phyloP scores from a whole-genome alignment of 169 alveolate species.

The Plasmodium blacklocki region DNA sequence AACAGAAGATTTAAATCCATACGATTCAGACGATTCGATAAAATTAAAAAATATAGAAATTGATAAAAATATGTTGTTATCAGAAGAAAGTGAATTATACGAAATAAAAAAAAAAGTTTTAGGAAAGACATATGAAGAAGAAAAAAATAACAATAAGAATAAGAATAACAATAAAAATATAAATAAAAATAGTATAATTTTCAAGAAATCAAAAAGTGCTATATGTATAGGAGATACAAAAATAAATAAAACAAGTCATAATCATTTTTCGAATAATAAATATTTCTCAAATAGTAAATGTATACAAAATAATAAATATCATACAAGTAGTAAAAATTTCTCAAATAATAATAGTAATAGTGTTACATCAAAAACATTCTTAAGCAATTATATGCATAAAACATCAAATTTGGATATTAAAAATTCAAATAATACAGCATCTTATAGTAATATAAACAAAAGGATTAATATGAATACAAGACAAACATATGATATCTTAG shows the following conservation, averaged over 20 bases:
- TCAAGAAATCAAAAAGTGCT: neutral
- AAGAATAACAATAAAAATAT: neutral
- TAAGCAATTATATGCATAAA: neutral
- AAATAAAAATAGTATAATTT: neutral
- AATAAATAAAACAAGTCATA: neutral
- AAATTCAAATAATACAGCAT: slow-evolving; percentile 1
- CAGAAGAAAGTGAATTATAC: slow-evolving; percentile 4
- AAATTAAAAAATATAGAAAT: slow-evolving; percentile 3
- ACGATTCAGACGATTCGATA: neutral
- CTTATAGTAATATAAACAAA: slow-evolving; percentile 10
- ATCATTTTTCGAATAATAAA: neutral
- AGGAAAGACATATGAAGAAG: neutral
- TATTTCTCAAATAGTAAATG: neutral
- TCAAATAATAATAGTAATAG: slow-evolving; percentile 15
- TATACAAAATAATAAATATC: too few relatives aligned
- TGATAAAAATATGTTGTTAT: neutral
- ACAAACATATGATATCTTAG: slow-evolving; percentile 41
- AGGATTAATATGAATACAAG: neutral
- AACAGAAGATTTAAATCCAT: too few relatives aligned
- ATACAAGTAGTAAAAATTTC: neutral
- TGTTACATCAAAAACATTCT: slow-evolving; percentile 12
- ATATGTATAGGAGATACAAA: neutral
- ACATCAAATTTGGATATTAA: slow-evolving; percentile 17
- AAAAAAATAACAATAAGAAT: neutral
- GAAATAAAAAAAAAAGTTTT: neutral